Evolutionary conservation across 2,329 filamentous ascomycete species (phyloP), one percentile per base, ranked within the genome.

Genomic region (Calonectria fujianensis): DNA sequence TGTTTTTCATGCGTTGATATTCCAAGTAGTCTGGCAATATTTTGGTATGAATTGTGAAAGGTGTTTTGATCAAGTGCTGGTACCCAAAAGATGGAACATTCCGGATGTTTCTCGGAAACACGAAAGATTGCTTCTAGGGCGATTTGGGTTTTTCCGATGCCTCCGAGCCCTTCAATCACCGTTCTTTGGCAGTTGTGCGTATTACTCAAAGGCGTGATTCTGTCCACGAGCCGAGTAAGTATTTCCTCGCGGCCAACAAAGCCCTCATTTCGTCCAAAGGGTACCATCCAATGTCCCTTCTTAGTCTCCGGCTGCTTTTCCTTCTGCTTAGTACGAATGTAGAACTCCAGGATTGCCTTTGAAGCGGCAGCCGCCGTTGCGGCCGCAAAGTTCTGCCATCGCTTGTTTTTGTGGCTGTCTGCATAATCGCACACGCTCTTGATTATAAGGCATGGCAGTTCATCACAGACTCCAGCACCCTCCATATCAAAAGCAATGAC

Each of bases 71-170:
- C 79, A 4, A 82, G 68, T 4, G 81, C 82, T 1, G 83, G 82
- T 7, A 88, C 82, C 86, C 85, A 88, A 76, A 88, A 86, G 24
- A 88, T 74, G 0, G 83, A 86, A 73, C 81, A 84, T n/a, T 83
- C 76, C 0, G 78, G 79, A 39, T 80, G 54, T 11, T 71, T 63
- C 0, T 83, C 68, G 4, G 69, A 79, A 3, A 84, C 20, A 1
- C 77, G 79, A 72, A 81, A 85, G 24, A 81, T 82, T 14, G 80
- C 80, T 61, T 87, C 82, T 6, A 86, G 77, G 0, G 84, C 85
- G 13, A 87, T 80, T 68, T 87, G 84, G 1, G 85, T 86, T 77
- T 87, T 87, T 0, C 85, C 83, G 4, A 85, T 76, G 0, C 85
- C 85, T 2, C 84, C 84, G 0, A 85, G 80, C 2, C 84, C 85